Base-by-base conservation (phyloP, 768 basidiomycete species). In the Mrakia gelida region DNA sequence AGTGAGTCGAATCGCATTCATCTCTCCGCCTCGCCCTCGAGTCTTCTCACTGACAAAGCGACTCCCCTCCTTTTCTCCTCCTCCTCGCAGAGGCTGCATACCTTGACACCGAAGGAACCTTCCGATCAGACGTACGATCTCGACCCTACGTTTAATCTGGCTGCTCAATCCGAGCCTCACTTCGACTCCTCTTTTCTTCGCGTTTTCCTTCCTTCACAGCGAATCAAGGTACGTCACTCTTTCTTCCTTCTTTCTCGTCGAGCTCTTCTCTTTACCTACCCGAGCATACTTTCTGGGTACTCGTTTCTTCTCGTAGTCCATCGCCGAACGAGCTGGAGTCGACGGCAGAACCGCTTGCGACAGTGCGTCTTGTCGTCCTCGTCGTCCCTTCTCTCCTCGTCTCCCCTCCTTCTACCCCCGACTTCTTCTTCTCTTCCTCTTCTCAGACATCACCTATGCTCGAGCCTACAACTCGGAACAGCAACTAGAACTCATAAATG, bases 21-120 rank as follows among this genome's bases (percentile, higher is more conserved):
- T 41, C 15, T 38, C 38, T 38, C 8, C 38, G 18, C 41, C 38
- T 70, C 41, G 41, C 1, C 41, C 21, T 41, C 11, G 15, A 11
- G 32, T 2, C 32, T 41, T 8, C 8, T 41, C 18, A 23, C 34
- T 70, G 41, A 52, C 34, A n/a, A 32, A 45, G 2, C 45, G 45
- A 3, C 30, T 21, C 28, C 26, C 59, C 13, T 28, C n/a, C 26
- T 26, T 8, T 28, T 26, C 34, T 16, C 0, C 49, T 76, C 1
- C 5, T 18, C 23, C 11, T 23, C n/a, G 21, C 52, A 78, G 77
- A 78, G 77, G 77, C 72, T 43, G 77, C 77, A 1, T 78, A 74
- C 41, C 77, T 21, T 38, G 67, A 79, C 56, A 75, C 78, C 5
- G 78, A 79, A 59, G 78, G 78, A 23, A 79, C 78, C 28, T 79